These are phyloP conservation scores for Scenedesmus sp. DNA, from an alignment of 163 green algal genomes.

Conservation along the genomic window DNA sequence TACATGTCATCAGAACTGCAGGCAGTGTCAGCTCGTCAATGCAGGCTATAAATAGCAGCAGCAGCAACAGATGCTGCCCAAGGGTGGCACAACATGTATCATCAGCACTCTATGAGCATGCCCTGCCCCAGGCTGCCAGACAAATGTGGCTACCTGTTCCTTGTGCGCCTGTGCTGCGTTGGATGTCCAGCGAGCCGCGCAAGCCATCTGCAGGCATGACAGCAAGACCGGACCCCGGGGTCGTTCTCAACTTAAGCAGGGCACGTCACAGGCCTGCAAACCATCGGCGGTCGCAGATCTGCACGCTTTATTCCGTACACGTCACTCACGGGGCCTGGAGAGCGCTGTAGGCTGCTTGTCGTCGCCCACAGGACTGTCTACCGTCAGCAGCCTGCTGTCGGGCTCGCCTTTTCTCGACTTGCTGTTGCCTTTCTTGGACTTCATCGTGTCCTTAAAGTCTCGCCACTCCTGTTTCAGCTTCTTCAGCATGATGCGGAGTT, in stretches of 20 bases:
- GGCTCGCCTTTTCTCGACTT: not conserved
- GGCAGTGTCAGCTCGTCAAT: not conserved
- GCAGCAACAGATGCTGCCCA: not conserved
- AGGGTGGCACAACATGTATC: not conserved
- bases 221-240: not conserved
- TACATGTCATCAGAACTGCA: too few species aligned
- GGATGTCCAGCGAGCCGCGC: not conserved
- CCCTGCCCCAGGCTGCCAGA: not conserved
- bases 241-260: not conserved
- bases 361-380: conserved; percentile 4
- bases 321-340: not conserved
- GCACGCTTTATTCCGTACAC: not conserved
- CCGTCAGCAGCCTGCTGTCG: conserved; percentile 3
- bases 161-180: not conserved
- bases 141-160: not conserved
- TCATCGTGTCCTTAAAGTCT: not conserved
- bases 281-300: not conserved
- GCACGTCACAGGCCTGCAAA: not conserved
- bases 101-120: not conserved
- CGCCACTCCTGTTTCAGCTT: conserved; percentile 9
- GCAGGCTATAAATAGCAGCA: not conserved
- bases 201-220: conserved; percentile 13
- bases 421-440: not conserved
- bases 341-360: not conserved
- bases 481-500: not conserved